Evolutionary conservation across 116 monocot genomes (phyloP), one percentile per base, ranked within the genome.

Genomic region (Posidonia oceanica): DNA sequence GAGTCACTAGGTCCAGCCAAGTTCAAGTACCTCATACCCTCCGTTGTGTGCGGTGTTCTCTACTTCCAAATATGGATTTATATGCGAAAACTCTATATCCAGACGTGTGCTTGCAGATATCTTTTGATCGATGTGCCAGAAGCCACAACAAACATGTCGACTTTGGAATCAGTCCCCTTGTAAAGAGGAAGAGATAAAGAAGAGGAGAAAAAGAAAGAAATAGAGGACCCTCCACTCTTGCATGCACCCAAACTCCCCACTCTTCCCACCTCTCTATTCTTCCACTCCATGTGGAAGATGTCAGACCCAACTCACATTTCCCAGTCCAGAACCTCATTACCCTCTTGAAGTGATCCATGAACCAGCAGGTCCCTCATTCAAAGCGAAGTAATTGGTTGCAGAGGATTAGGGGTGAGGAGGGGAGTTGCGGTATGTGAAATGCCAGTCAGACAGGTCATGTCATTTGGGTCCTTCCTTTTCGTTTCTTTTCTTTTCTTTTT

Each of bases 281-380:
- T 29, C 21, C 4, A 14, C 14, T 62, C 36, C 62, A 62, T 38
- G 62, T 63, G 63, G 54, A 63, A 36, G 38, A 63, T 63, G 63
- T 63, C 63, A 63, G 63, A 63, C 36, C 63, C 63, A 38, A 36
- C 63, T 62, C 36, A 62, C 22, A 63, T 23, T 62, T 36, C 10
- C 62, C 22, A 14, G 62, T 62, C 36, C 37, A 5, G 23, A 29
- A 29, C 29, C 29, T 29, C 29, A 29, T 29, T 1, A 29, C 29
- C 29, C 29, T 29, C 29, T 29, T 29, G 0, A 0, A 29, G 29
- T 29, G 29, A 29, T 1, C 29, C 29, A 29, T 29, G 29, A 29
- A 29, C 29, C 29, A 29, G 29, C 29, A 29, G 29, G 29, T 0
- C 29, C 29, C 63, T 63, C 37, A 63, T 4, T 63, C 22, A 63